Evolutionary conservation across 148 eudicot species (phyloP), one percentile per base, ranked within the genome.

Genomic region (Bassia scoparia): DNA sequence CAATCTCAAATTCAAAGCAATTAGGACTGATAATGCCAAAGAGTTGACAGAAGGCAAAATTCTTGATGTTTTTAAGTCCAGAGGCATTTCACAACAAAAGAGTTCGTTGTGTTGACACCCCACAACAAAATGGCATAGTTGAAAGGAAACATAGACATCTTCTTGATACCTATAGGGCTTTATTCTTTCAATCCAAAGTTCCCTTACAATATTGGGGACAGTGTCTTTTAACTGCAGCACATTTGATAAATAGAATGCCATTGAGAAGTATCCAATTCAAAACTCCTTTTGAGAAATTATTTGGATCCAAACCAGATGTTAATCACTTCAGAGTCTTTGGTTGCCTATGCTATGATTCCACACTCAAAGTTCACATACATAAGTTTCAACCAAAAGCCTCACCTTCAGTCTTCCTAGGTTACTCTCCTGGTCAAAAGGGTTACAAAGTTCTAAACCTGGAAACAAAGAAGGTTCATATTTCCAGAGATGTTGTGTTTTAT

Each of bases 31-130:
- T 53, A 53, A 56, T 23, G 61, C 30, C 2, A 0, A 1, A 0
- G 61, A 56, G 0, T 26, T 23, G 0, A 23, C n/a, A 0, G 16
- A 56, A 10, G 30, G 31, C 0, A 7, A 26, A 5, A 24, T 56
- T 31, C 7, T 24, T 4, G 0, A 0, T 1, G 7, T 24, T 0
- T 65, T 74, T 0, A 30, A 64, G 68, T 3, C 63, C 2, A 63
- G 70, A 12, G 78, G 81, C 63, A 2, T 81, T 74, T 4, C 70
- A 62, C 24, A 65, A 62, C 14, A 80, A 70, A 26, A 75, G 56
- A n/a, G 76, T n/a, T n/a, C n/a, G n/a, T 74, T 64, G 63, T 69
- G 69, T 14, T 64, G 76, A 49, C 0, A 41, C 33, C 0, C 50
- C 56, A n/a, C 29, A 61, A 60, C 46, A 73, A 71, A 61, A 72